Conservation (phyloP, 1,284 basidiomycete genomes). For the Rhodotorula sp. region DNA sequence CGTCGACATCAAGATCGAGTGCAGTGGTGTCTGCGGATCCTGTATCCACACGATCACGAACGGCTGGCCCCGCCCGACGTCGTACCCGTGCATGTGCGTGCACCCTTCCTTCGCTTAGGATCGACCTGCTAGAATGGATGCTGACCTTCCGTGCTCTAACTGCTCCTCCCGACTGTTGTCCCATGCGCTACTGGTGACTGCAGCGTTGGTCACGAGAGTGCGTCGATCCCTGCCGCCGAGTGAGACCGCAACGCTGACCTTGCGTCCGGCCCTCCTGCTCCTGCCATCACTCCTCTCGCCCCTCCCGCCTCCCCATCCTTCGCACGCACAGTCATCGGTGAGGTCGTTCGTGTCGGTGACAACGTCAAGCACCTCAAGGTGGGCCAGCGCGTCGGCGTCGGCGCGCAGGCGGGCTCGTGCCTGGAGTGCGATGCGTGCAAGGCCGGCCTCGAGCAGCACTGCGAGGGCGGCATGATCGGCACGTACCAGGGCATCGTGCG, state of each 20-base stretch:
- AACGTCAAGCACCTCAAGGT: conserved; percentile 52
- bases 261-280: neutral
- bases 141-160: neutral
- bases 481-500: conserved; percentile 4
- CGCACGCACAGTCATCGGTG: conserved; percentile 43
- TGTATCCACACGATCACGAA: conserved; percentile 34
- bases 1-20: conserved; percentile 35
- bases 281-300: neutral
- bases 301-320: neutral
- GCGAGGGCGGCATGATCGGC: conserved; percentile 43
- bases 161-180: neutral
- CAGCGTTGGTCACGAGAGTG: conserved; percentile 31
- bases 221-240: no score
- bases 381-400: conserved; percentile 57
- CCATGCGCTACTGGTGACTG: neutral
- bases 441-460: conserved; percentile 53
- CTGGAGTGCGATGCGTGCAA: conserved; percentile 54
- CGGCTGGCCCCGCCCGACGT: conserved; percentile 29
- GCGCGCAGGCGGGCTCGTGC: conserved; percentile 55
- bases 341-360: conserved; percentile 54
- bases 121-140: no score
- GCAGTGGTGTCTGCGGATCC: conserved; percentile 19
- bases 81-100: conserved; percentile 20
- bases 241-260: no score
- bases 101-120: neutral